Base-by-base conservation (phyloP, 2,329 filamentous ascomycete genomes). In the Alternaria sp. region DNA sequence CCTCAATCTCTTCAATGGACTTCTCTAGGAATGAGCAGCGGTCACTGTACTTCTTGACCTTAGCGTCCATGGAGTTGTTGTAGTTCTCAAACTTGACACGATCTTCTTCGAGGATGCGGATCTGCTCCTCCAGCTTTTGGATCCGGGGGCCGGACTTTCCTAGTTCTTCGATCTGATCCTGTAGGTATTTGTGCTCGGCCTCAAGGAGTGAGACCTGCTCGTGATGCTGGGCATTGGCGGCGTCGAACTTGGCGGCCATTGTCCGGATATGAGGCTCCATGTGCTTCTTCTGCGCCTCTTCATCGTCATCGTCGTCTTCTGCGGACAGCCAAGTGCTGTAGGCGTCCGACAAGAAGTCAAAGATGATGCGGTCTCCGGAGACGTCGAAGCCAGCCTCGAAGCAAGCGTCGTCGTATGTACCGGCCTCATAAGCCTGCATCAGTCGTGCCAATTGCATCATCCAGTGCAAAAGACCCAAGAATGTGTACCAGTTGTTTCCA, bases 371-470 rank as follows among this genome's bases (percentile, higher is more conserved):
- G 78, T 99, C 94, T 5, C 92, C 92, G 11, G 86, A 90, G 26
- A 98, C 90, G 79, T 99, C 96, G 49, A 96, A 88, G 2, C 95
- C 96, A 28, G 89, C 90, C 72, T 97, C 95, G 45, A 91, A 86
- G 77, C 93, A 97, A 1, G 93, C 94, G 56, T 97, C 91, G 69
- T 97, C 93, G 78, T 97, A 99, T 50, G 89, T 89, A 62, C 93
- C 91, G 58, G 84, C 80, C 1, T 88, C 84, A 76, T 94, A 98
- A 21, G 91, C 88, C 66, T 98, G 94, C 75, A 98, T 88, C 90
- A 98, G 97, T 71, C 95, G 90, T 5, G 93, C 93, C 55, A 99
- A 84, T 80, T 98, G 94, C 95, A 99, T 97, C 89, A 99, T 95
- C 96, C 96, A 99, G 82, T 99, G 94, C 54, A 99, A 85, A 78